A percentile compares a stretch with the other conserved stretches of the same genome.
phyloP scores from a whole-genome alignment of 1,139 yeast genomes.

The Magnusiomyces suaveolens region DNA sequence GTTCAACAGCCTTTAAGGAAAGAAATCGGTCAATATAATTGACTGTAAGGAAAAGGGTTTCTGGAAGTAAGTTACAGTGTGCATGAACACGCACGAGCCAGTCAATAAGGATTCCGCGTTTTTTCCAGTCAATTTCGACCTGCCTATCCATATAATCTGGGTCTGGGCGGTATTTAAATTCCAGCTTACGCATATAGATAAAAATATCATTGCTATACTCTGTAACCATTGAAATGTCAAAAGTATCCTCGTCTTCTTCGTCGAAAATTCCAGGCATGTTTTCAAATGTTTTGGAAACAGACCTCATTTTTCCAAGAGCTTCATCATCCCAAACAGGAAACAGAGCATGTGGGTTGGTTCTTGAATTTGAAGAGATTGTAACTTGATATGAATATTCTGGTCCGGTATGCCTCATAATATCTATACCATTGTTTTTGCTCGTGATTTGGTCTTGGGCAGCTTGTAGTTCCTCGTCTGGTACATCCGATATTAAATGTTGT shows the following conservation, averaged over 20 bases:
- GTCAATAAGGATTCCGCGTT: conserved; percentile 77
- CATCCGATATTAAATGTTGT: too few relatives aligned
- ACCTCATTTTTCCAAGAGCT: conserved; percentile 24
- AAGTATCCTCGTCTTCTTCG: conserved; percentile 81
- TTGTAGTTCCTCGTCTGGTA: too few relatives aligned
- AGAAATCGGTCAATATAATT: conserved; percentile 87
- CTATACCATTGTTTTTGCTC: too few relatives aligned
- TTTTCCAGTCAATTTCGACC: conserved; percentile 82
- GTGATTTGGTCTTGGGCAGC: too few relatives aligned
- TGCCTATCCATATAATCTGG: conserved; percentile 77
- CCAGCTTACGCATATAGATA: conserved; percentile 70
- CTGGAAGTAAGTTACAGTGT: conserved; percentile 80
- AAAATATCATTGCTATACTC: conserved; percentile 92
- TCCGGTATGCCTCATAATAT: too few relatives aligned
- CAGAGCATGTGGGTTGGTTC: conserved; percentile 30
- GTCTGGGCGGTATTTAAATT: conserved; percentile 62
- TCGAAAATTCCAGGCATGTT: conserved; percentile 45
- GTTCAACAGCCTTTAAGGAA: conserved; percentile 60
- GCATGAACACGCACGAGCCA: conserved; percentile 95
- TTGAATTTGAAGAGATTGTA: background rate
- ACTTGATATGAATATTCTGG: background rate
- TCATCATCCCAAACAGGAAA: conserved; percentile 27
- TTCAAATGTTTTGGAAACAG: conserved; percentile 23
- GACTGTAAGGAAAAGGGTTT: conserved; percentile 76
- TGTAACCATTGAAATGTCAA: conserved; percentile 87